These are phyloP conservation scores for Didymella sp. DNA, from an alignment of 2,329 filamentous ascomycete genomes.

Conservation along the genomic window DNA sequence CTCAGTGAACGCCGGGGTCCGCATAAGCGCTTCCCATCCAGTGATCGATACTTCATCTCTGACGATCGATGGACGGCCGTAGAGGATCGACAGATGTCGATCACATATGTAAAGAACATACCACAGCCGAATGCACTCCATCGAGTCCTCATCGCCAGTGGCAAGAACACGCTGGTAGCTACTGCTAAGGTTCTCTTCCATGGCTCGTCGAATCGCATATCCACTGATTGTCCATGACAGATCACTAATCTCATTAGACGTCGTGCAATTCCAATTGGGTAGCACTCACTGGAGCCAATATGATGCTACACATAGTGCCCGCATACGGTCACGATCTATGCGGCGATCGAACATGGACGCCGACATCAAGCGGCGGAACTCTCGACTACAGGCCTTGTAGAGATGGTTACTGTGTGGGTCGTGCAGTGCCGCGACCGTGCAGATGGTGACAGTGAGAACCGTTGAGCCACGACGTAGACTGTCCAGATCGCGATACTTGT, in stretches of 20 bases:
- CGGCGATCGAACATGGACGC: slow-evolving; percentile 65
- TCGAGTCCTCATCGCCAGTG: slow-evolving; percentile 53
- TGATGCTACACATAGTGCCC: slow-evolving; percentile 66
- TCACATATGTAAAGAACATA: slow-evolving; percentile 68
- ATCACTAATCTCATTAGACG: no score
- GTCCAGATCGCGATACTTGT: slow-evolving; percentile 55
- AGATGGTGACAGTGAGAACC: slow-evolving; percentile 62
- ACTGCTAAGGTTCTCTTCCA: slow-evolving; percentile 56
- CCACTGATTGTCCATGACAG: slow-evolving; percentile 69
- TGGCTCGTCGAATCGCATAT: slow-evolving; percentile 59
- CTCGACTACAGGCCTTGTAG: slow-evolving; percentile 63
- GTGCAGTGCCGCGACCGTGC: slow-evolving; percentile 66
- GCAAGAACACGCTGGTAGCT: slow-evolving; percentile 53
- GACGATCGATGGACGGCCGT: slow-evolving; percentile 65
- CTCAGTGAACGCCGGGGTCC: slow-evolving; percentile 59
- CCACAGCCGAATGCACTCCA: slow-evolving; percentile 66
- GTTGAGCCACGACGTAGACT: slow-evolving; percentile 61
- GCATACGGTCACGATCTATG: slow-evolving; percentile 64
- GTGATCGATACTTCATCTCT: slow-evolving; percentile 65
- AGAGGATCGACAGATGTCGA: slow-evolving; percentile 69
- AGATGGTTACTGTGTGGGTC: slow-evolving; percentile 61
- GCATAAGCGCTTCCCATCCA: slow-evolving; percentile 64
- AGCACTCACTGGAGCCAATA: no score
- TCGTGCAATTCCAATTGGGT: no score
- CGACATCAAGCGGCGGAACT: slow-evolving; percentile 64